phyloP scores from a whole-genome alignment of 768 basidiomycete genomes.

The Mycena rosella region DNA sequence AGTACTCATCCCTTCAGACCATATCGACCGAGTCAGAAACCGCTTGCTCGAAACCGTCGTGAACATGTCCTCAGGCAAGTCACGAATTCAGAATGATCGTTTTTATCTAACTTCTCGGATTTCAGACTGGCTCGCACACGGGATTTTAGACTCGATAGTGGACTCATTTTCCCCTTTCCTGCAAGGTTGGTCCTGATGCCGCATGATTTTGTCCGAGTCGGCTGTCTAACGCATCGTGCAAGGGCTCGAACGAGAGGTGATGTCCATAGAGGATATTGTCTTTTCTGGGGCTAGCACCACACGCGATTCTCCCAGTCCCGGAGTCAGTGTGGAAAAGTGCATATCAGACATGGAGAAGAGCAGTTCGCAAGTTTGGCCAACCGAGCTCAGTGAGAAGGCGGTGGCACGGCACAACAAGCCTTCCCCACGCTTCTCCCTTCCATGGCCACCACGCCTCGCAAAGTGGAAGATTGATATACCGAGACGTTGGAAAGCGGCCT shows the following conservation, averaged over 20 bases:
- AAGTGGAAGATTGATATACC: conserved; percentile 4
- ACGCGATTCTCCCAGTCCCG: background rate
- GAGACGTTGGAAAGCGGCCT: conserved; percentile 40
- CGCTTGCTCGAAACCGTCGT: conserved; percentile 72
- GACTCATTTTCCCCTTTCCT: conserved; percentile 93
- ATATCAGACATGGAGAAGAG: conserved; percentile 18
- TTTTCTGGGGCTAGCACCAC: conserved; percentile 47
- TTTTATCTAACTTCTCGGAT: conserved; percentile 7
- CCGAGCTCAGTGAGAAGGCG: conserved; percentile 28
- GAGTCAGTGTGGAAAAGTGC: background rate
- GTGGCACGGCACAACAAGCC: conserved; percentile 13
- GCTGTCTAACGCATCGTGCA: conserved; percentile 42
- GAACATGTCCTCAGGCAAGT: conserved; percentile 80
- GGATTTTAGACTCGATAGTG: conserved; percentile 91
- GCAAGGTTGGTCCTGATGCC: conserved; percentile 15
- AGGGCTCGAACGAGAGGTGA: conserved; percentile 85
- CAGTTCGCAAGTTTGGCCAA: conserved; percentile 1
- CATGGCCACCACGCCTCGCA: conserved; percentile 32
- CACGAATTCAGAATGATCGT: background rate
- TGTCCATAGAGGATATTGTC: conserved; percentile 81
- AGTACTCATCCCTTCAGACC: conserved; percentile 61
- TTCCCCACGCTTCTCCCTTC: conserved; percentile 40
- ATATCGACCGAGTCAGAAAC: conserved; percentile 80
- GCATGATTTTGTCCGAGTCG: background rate
- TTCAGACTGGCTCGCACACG: conserved; percentile 94